A percentile compares a stretch with the other conserved stretches of the same genome.
These are phyloP conservation scores for Candolleomyces eurysporus DNA, from an alignment of 768 basidiomycete species.

Conservation along the genomic window DNA sequence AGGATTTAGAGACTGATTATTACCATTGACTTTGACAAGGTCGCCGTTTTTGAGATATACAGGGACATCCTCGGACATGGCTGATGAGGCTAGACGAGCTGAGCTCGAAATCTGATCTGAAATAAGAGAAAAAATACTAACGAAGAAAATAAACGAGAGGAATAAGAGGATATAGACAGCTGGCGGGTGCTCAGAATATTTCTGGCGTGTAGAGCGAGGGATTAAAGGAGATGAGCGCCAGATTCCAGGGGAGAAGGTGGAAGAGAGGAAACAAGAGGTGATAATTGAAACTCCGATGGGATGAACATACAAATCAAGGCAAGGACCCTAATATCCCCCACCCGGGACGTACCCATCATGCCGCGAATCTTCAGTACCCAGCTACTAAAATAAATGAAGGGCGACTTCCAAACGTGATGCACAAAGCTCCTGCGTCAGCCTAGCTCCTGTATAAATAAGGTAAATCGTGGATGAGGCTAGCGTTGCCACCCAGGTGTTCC, in stretches of 20 bases:
- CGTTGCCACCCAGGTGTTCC: too few species aligned
- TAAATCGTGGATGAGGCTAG: too few species aligned
- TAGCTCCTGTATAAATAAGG: background rate
- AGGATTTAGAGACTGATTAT: conserved; percentile 23
- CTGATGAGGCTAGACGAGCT: conserved; percentile 20
- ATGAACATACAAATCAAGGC: conserved; percentile 5
- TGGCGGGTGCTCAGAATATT: conserved; percentile 21
- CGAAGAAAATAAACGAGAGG: conserved; percentile 19
- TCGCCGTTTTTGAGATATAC: conserved; percentile 79
- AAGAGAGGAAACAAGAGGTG: conserved; percentile 37
- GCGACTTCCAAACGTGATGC: background rate
- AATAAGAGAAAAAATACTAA: conserved; percentile 29
- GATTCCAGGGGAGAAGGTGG: conserved; percentile 32
- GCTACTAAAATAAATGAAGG: background rate
- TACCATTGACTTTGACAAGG: conserved; percentile 86
- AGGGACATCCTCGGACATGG: conserved; percentile 26
- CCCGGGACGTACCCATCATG: background rate
- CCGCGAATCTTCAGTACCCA: background rate
- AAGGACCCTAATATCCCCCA: background rate
- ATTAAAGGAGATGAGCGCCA: conserved; percentile 21
- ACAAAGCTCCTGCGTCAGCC: background rate
- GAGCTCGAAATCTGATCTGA: conserved; percentile 29
- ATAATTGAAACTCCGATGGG: conserved; percentile 44
- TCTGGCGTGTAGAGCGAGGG: conserved; percentile 14
- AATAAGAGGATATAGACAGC: conserved; percentile 15